These are phyloP conservation scores for Syzygium jambos DNA, from an alignment of 345 rosid genomes.

Conservation along the genomic window DNA sequence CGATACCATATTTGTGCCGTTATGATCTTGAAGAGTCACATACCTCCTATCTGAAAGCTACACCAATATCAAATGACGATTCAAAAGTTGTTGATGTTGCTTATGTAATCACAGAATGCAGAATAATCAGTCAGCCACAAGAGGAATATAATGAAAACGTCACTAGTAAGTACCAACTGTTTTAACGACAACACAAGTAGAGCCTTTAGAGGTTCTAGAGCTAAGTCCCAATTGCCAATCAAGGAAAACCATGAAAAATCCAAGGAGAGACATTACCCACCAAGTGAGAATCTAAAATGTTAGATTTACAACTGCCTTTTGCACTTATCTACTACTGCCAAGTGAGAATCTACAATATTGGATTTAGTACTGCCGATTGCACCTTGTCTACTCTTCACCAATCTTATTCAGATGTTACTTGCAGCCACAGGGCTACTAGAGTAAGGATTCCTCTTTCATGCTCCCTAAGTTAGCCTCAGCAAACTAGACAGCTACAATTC, in stretches of 20 bases:
- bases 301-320: neutral
- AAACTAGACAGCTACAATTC: too few relatives aligned
- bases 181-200: neutral
- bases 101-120: neutral
- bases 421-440: neutral
- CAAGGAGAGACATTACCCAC: too few relatives aligned
- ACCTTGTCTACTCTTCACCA: neutral
- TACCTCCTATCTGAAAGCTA: conserved; percentile 55
- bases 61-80: conserved; percentile 2
- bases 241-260: too few relatives aligned
- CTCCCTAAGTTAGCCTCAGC: neutral
- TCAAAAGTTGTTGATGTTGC: neutral
- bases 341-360: neutral
- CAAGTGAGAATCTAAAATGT: neutral
- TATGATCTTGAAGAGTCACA: conserved; percentile 33
- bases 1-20: conserved; percentile 35
- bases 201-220: neutral
- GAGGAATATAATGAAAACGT: neutral
- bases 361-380: neutral
- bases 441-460: neutral
- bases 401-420: neutral
- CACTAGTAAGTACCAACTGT: neutral
- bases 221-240: too few relatives aligned
- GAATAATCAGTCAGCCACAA: neutral
- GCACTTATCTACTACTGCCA: neutral